These are phyloP conservation scores for Malania oleifera DNA, from an alignment of 164 flowering plant genomes.

Conservation along the genomic window DNA sequence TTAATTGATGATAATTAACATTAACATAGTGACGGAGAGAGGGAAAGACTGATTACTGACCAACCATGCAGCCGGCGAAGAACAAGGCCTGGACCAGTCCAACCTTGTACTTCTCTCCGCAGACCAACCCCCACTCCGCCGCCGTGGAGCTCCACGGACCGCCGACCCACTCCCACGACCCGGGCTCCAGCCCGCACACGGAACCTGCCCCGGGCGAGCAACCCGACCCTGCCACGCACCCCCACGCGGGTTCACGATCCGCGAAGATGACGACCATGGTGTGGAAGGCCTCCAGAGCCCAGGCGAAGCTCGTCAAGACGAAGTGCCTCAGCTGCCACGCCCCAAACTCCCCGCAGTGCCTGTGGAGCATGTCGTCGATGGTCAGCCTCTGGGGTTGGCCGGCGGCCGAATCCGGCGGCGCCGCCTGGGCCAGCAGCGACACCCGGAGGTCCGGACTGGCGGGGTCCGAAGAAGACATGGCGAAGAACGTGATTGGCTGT, in stretches of 20 bases:
- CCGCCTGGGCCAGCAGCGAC: conserved; percentile 11
- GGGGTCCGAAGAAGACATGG: no score
- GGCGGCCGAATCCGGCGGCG: background rate
- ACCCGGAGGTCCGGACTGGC: conserved; percentile 16
- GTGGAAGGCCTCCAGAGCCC: conserved; percentile 89
- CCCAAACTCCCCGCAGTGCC: conserved; percentile 81
- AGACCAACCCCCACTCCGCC: conserved; percentile 70
- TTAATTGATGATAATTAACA: background rate
- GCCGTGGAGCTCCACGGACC: conserved; percentile 64
- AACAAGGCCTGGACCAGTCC: conserved; percentile 83
- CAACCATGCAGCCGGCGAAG: conserved; percentile 89
- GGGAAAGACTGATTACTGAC: conserved; percentile 33
- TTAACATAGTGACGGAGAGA: background rate
- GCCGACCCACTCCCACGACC: conserved; percentile 82
- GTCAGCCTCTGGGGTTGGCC: conserved; percentile 32
- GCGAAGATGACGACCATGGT: conserved; percentile 99
- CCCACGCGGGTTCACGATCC: conserved; percentile 74
- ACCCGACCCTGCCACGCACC: conserved; percentile 28
- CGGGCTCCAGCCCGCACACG: conserved; percentile 53
- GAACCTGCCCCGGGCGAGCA: conserved; percentile 13
- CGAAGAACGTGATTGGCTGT: no score
- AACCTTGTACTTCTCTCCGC: conserved; percentile 72
- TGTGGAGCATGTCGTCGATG: conserved; percentile 73
- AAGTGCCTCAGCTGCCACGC: conserved; percentile 79
- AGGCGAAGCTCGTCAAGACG: conserved; percentile 68